Conservation (phyloP, 306 rosid genomes). For the Cercis canadensis region DNA sequence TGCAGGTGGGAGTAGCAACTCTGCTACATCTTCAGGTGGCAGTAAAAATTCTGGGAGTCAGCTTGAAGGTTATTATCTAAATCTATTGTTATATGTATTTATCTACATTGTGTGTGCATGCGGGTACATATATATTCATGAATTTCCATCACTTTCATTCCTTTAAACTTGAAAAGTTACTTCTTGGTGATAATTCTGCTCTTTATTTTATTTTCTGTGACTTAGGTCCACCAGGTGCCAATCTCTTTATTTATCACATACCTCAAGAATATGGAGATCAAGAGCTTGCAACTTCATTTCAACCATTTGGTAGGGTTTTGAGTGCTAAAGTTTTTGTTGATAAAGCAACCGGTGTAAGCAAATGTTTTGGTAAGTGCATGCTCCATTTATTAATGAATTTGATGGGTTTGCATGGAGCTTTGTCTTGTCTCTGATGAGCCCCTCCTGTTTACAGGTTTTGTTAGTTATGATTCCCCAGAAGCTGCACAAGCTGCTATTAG, state of each 20-base stretch:
- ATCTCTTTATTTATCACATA: conserved; percentile 96
- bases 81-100: neutral
- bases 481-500: conserved; percentile 85
- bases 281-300: conserved; percentile 90
- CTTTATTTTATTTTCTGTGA: conserved; percentile 44
- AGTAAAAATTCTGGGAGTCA: conserved; percentile 78
- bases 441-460: conserved; percentile 77
- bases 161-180: conserved; percentile 1
- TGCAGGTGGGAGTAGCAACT: conserved; percentile 54
- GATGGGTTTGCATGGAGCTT: conserved; percentile 25
- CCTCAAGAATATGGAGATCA: conserved; percentile 97
- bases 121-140: too few relatives aligned
- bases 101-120: neutral
- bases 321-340: conserved; percentile 98
- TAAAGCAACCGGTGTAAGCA: conserved; percentile 97
- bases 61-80: conserved; percentile 77
- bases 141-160: conserved; percentile 9
- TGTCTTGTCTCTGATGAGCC: conserved; percentile 38
- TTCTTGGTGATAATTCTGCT: conserved; percentile 40
- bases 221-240: conserved; percentile 97
- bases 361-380: conserved; percentile 87
- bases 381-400: conserved; percentile 32
- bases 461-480: conserved; percentile 89
- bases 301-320: conserved; percentile 87
- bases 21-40: conserved; percentile 65